Evolutionary conservation across 1,284 basidiomycete genomes (phyloP).

Genomic region (Tranzscheliella williamsii): DNA sequence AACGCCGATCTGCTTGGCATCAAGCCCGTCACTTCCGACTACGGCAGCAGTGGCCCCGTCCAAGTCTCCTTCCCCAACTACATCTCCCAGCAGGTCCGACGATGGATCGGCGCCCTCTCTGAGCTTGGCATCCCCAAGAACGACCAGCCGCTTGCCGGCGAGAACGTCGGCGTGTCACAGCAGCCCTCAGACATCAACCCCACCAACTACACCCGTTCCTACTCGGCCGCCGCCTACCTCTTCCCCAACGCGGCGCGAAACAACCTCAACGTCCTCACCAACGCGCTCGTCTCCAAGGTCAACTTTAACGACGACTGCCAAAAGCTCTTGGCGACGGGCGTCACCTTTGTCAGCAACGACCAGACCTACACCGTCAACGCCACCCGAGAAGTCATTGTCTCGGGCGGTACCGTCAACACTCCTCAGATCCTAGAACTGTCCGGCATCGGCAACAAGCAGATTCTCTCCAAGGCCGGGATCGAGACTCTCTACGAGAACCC

Average conservation of each 20-base stretch:
- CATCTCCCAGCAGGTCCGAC: constrained; percentile 43
- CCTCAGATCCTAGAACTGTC: constrained; percentile 65
- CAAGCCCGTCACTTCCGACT: constrained; percentile 41
- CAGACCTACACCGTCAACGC: constrained; percentile 42
- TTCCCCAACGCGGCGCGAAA: constrained; percentile 40
- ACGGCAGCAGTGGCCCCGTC: constrained; percentile 54
- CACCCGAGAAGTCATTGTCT: constrained; percentile 50
- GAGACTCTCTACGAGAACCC: constrained; percentile 43
- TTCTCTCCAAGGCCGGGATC: constrained; percentile 62
- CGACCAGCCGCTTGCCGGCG: constrained; percentile 44
- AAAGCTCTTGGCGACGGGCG: constrained; percentile 31
- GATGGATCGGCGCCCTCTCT: constrained; percentile 38
- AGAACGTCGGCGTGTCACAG: constrained; percentile 51
- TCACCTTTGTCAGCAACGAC: constrained; percentile 26
- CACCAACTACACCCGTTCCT: constrained; percentile 51
- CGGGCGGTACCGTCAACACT: constrained; percentile 49
- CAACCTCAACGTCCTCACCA: constrained; percentile 48
- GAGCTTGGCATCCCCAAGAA: constrained; percentile 39
- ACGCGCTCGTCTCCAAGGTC: constrained; percentile 47
- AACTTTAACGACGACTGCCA: constrained; percentile 24
- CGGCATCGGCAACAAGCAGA: constrained; percentile 64
- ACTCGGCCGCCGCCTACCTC: constrained; percentile 53
- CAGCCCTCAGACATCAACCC: constrained; percentile 55
- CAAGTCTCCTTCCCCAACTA: constrained; percentile 53
- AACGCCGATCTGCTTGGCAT: constrained; percentile 42